phyloP scores from a whole-genome alignment of 345 rosid genomes.

The Geranium rotundifolium region DNA sequence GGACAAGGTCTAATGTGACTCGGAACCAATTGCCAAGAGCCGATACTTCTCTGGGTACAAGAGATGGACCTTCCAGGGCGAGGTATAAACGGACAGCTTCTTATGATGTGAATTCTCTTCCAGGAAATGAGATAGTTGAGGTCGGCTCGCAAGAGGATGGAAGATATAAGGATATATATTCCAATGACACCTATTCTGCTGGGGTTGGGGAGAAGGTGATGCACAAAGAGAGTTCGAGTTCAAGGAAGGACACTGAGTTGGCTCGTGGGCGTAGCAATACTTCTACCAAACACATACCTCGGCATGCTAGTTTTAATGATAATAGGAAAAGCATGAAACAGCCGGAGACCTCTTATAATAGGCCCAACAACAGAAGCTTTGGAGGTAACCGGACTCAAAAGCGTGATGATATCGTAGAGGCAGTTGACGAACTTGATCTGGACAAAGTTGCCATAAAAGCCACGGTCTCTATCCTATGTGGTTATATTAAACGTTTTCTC shows the following conservation, averaged over 20 bases:
- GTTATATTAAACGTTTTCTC: slow-evolving; percentile 34
- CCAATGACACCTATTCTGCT: slow-evolving; percentile 15
- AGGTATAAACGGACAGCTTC: slow-evolving; percentile 11
- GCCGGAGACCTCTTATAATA: slow-evolving; percentile 11
- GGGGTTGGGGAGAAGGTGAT: slow-evolving; percentile 8
- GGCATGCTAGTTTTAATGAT: slow-evolving; percentile 6
- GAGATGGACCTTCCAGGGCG: slow-evolving; percentile 12
- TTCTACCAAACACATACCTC: slow-evolving; percentile 13
- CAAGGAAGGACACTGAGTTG: slow-evolving; percentile 14
- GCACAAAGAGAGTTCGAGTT: slow-evolving; percentile 6
- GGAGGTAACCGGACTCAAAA: slow-evolving; percentile 16
- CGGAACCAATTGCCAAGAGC: slow-evolving; percentile 17
- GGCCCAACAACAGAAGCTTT: slow-evolving; percentile 13
- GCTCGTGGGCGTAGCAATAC: slow-evolving; percentile 8
- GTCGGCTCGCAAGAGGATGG: slow-evolving; percentile 20
- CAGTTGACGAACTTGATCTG: slow-evolving; percentile 31
- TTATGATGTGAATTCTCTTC: slow-evolving; percentile 6
- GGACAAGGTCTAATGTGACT: slow-evolving; percentile 27
- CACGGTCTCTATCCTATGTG: slow-evolving; percentile 37
- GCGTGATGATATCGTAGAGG: slow-evolving; percentile 9
- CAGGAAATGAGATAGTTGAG: slow-evolving; percentile 31
- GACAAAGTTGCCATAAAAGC: slow-evolving; percentile 58
- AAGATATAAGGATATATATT: slow-evolving; percentile 22
- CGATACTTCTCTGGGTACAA: slow-evolving; percentile 21
- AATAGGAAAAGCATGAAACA: slow-evolving; percentile 19